Percentiles rank a stretch among this genome's conserved stretches.
Conservation (phyloP, 2,329 filamentous ascomycete genomes). For the Fonsecaea nubica region DNA sequence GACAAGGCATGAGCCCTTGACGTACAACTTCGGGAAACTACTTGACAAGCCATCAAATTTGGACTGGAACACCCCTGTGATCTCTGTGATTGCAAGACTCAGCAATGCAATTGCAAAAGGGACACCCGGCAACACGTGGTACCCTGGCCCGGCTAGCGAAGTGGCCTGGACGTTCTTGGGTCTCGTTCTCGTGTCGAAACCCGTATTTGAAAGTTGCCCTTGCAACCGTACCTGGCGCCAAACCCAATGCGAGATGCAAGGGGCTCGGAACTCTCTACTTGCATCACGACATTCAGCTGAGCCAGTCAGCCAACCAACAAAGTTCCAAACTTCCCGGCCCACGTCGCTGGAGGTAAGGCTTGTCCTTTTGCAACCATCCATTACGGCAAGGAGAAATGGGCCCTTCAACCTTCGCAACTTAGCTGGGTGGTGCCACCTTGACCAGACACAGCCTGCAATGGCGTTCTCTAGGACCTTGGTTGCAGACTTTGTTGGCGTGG, state of each 20-base stretch:
- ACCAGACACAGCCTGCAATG: conserved; percentile 28
- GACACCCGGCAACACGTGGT: conserved; percentile 17
- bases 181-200: conserved; percentile 13
- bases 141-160: conserved; percentile 1
- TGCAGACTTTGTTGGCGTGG: conserved; percentile 8
- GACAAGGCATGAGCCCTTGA: conserved; percentile 5
- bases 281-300: conserved; percentile 7
- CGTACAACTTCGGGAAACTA: conserved; percentile 14
- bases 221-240: conserved; percentile 33
- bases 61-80: conserved; percentile 11
- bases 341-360: conserved; percentile 2
- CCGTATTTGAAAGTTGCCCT: conserved; percentile 21
- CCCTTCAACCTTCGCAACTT: conserved; percentile 10
- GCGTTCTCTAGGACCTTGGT: conserved; percentile 23
- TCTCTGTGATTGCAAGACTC: conserved; percentile 23
- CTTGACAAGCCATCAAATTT: conserved; percentile 6
- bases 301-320: conserved; percentile 6
- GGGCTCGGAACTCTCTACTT: conserved; percentile 12
- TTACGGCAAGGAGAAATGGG: conserved; percentile 10
- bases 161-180: conserved; percentile 15
- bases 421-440: conserved; percentile 21
- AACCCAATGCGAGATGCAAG: conserved; percentile 26
- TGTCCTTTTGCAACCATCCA: conserved; percentile 22
- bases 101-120: conserved; percentile 2
- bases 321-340: conserved; percentile 5